Evolutionary conservation across 768 basidiomycete species (phyloP), one percentile per base, ranked within the genome.

Genomic region (Phanerochaete carnosa): DNA sequence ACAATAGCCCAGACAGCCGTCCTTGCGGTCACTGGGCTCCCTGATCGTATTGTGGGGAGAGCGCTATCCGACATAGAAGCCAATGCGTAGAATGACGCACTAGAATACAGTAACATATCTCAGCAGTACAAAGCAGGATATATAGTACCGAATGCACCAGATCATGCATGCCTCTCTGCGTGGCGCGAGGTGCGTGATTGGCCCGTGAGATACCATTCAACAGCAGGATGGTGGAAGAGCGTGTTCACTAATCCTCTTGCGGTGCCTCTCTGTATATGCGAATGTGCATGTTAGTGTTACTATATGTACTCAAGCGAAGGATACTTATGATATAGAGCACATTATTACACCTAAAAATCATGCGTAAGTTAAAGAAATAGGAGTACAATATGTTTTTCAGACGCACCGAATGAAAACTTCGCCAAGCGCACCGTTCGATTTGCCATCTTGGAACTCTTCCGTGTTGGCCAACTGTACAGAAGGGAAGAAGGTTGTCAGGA

Each of bases 391-490:
- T 16, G 23, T 30, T 32, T 45, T 6, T 8, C n/a, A 35, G 33
- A 72, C 89, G 62, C 69, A 94, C 94, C 97, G 86, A 72, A 99
- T 97, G 77, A 98, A 98, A 46, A 99, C 95, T 76, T 99, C 97
- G 65, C 97, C 97, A n/a, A 99, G 79, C 1, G 95, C 89, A 33
- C 97, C 97, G 63, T 92, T 97, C 8, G 94, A 95, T 74, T 92
- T 85, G 25, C 95, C 96, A 67, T 97, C 92, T 73, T 98, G 95
- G 68, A 90, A 96, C 73, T 99, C 97, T 74, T 98, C 97, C 2
- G 97, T 95, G 74, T 98, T 98, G n/a, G 95, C 96, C 55, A 99
- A 82, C 96, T 99, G 65, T 5, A 59, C 26, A n/a, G 49, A 19
- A 4, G 16, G 11, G 8, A 43, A 19, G 13, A 29, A 39, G 55